Base-by-base conservation (phyloP, 176 grass and related monocot genomes). In the Poa pratensis region DNA sequence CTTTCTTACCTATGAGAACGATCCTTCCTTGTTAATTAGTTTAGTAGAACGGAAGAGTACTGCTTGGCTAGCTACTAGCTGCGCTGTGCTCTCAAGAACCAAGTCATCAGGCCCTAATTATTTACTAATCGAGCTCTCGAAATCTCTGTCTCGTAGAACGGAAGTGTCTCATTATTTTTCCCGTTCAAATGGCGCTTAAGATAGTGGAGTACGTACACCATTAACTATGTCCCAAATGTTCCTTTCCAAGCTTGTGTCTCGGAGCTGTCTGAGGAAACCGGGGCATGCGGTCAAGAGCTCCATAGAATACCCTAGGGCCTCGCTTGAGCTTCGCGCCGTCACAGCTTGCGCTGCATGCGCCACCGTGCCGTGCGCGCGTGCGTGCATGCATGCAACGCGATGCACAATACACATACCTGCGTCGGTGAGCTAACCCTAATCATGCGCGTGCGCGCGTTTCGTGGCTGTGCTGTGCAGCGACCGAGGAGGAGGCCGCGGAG, bases 401-500 rank as follows among this genome's bases (percentile, higher is more conserved):
- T 24, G 48, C 48, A 49, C 11, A 17, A 51, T 39, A 35, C 59
- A 52, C 58, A 85, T 70, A 32, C 45, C 5, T 67, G 24, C 76
- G 49, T 84, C 53, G 58, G 80, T 78, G 84, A 70, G 34, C 49
- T 67, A 89, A 82, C 82, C 75, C 79, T 80, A 75, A 84, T 75
- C 55, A 53, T 90, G 43, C 73, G 52, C 17, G 67, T 79, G 55
- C 72, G 27, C 62, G 62, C 62, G 62, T 65, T 65, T 65, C 62
- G 27, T 65, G 62, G 62, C 30, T 17, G 23, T 62, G 82, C n/a
- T 48, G 75, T 65, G 84, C 78, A 94, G 92, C 89, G 59, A 94
- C 92, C 27, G 89, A 94, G 89, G 92, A 94, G 77, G 89, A 94
- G 81, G 92, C 92, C 3, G 92, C 92, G 46, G 92, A 94, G 89